A percentile compares a stretch with the other conserved stretches of the same genome.
Evolutionary conservation across 1,139 yeast species (phyloP).

Genomic region (Geotrichum carabidarum): DNA sequence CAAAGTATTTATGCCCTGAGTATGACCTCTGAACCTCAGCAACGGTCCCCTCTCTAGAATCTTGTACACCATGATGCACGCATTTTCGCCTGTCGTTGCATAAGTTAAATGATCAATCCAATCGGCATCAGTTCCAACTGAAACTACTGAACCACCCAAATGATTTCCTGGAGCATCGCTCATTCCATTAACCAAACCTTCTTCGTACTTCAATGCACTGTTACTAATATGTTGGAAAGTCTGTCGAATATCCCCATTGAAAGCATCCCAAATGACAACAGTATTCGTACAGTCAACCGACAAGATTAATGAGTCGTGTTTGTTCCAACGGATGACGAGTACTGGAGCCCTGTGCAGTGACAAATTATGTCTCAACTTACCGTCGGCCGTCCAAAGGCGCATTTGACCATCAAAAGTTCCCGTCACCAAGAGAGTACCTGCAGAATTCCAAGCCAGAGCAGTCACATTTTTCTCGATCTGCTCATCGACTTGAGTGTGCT

Average conservation of each 20-base stretch:
- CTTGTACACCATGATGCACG: constrained; percentile 56
- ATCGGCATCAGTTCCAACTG: constrained; percentile 50
- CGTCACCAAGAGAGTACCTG: constrained; percentile 32
- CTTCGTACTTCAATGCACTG: constrained; percentile 8
- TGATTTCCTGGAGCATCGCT: neutral
- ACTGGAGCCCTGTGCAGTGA: constrained; percentile 53
- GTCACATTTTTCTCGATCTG: constrained; percentile 31
- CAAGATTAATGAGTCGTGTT: constrained; percentile 40
- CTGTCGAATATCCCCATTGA: constrained; percentile 44
- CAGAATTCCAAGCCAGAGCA: constrained; percentile 32
- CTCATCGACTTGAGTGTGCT: constrained; percentile 17
- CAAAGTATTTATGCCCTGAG: constrained; percentile 53
- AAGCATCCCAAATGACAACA: constrained; percentile 52
- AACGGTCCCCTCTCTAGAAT: constrained; percentile 49
- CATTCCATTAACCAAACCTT: constrained; percentile 8
- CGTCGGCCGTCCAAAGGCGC: constrained; percentile 34
- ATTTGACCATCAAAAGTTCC: constrained; percentile 36
- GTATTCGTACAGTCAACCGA: constrained; percentile 43
- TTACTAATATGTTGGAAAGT: constrained; percentile 20
- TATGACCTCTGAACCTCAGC: constrained; percentile 67
- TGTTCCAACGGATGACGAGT: constrained; percentile 48
- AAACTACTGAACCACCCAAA: constrained; percentile 1
- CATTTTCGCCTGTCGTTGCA: constrained; percentile 59
- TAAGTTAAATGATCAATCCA: constrained; percentile 73
- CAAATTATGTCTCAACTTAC: constrained; percentile 52